A percentile compares a stretch with the other conserved stretches of the same genome.
phyloP scores from a whole-genome alignment of 768 basidiomycete species.

The Cyclocybe aegerita region DNA sequence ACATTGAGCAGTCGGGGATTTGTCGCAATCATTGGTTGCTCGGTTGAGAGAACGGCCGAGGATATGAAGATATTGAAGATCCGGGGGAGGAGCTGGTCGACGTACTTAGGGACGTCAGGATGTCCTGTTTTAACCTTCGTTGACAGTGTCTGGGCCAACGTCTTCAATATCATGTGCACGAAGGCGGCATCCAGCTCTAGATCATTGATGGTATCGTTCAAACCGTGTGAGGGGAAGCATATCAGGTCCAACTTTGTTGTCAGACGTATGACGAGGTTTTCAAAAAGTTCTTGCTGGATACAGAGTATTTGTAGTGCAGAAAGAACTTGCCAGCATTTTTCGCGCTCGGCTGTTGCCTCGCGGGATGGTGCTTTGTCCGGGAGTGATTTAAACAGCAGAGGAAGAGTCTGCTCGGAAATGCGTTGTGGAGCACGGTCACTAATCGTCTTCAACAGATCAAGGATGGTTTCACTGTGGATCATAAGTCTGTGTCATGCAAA shows the following conservation, averaged over 20 bases:
- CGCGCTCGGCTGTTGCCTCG: constrained; percentile 54
- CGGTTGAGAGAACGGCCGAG: constrained; percentile 33
- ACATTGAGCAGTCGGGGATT: constrained; percentile 57
- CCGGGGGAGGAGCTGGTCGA: constrained; percentile 71
- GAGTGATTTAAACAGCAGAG: constrained; percentile 72
- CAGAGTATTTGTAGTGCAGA: constrained; percentile 72
- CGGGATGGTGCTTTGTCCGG: constrained; percentile 64
- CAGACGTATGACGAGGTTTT: constrained; percentile 75
- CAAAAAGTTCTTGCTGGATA: constrained; percentile 75
- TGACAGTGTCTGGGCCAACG: constrained; percentile 61
- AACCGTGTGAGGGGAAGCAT: constrained; percentile 35
- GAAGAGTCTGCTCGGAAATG: constrained; percentile 75
- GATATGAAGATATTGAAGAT: constrained; percentile 64
- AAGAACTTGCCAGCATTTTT: constrained; percentile 66
- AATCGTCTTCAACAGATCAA: constrained; percentile 65
- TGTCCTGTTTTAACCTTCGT: constrained; percentile 50
- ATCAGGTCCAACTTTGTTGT: constrained; percentile 73
- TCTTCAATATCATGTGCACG: constrained; percentile 76
- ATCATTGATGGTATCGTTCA: constrained; percentile 26
- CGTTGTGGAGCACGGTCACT: constrained; percentile 59
- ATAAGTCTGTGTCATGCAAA: background rate
- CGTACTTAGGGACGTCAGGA: constrained; percentile 76
- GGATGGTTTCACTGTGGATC: constrained; percentile 48
- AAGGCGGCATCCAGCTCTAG: constrained; percentile 76
- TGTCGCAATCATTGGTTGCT: constrained; percentile 29